A percentile compares a stretch with the other conserved stretches of the same genome.
Conservation (phyloP, 148 eudicot species). For the Fagopyrum homotropicum region DNA sequence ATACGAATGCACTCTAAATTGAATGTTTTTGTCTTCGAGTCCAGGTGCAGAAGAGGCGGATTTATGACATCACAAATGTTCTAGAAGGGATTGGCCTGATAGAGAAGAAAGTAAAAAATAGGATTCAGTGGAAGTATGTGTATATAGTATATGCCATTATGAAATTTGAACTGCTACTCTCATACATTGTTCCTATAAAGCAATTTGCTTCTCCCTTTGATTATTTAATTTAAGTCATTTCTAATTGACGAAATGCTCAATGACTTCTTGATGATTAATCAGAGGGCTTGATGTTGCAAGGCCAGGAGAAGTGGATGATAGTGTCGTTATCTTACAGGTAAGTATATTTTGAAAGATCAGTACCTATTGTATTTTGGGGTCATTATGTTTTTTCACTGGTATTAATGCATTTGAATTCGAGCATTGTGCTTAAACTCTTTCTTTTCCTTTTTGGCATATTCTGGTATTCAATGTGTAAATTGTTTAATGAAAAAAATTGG, state of each 20-base stretch:
- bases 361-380: neutral
- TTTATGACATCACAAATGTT: constrained; percentile 96
- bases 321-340: constrained; percentile 70
- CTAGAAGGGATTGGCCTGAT: constrained; percentile 96
- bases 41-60: constrained; percentile 97
- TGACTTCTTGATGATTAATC: constrained; percentile 21
- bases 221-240: neutral
- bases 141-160: neutral
- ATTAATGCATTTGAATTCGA: neutral
- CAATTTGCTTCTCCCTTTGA: neutral
- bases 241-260: constrained; percentile 14
- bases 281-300: constrained; percentile 90
- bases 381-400: neutral
- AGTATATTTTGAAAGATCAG: constrained; percentile 1
- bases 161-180: neutral
- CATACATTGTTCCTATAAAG: neutral
- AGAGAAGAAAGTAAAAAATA: constrained; percentile 90
- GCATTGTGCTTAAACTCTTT: neutral
- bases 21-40: constrained; percentile 14
- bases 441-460: neutral
- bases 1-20: constrained; percentile 14
- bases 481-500: neutral
- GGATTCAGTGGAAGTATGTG: constrained; percentile 98
- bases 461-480: neutral
- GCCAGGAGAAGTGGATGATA: constrained; percentile 72